Base-by-base conservation (phyloP, 305 asterid genomes). In the Fraxinus floribunda region DNA sequence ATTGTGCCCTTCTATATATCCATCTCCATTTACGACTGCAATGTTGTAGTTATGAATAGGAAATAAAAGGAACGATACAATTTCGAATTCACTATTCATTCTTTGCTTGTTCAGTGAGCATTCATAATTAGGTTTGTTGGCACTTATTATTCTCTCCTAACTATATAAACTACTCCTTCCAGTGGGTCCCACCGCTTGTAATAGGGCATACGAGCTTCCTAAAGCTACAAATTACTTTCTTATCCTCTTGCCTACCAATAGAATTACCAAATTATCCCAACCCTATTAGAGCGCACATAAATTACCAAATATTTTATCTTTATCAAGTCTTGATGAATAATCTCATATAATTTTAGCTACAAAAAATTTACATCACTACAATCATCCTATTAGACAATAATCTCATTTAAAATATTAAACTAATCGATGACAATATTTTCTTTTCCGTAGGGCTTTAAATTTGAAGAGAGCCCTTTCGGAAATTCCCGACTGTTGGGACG, bases 181-280 rank as follows among this genome's bases (percentile, higher is more conserved):
- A 75, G 44, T 78, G 83, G 94, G 82, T 77, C 93, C 94, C 97
- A 90, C 89, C 92, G 90, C 81, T 91, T 78, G 91, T 86, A 88
- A 90, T 88, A 89, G 29, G 83, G 83, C 87, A 64, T 88, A 84
- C 84, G 86, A 87, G 66, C 91, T 88, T 79, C 70, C 84, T 78
- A 86, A 66, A 46, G 78, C 83, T 84, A 72, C 86, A 85, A 78
- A 72, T 86, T 89, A 32, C 88, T 88, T 83, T 84, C 88, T 74
- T 80, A 84, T 88, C 88, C 86, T 84, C 84, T 41, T 34, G 68
- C 88, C 91, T n/a, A 88, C 88, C 91, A 76, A 81, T 87, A 71
- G 36, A 86, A 82, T 64, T 22, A 22, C 39, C 39, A 49, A 78
- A 18, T 18, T 64, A 64, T 60, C 15, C 72, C 9, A 20, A 0